A percentile compares a stretch with the other conserved stretches of the same genome.
Conservation (phyloP, 495 filamentous ascomycete species). For the Symbiotaphrina buchneri region DNA sequence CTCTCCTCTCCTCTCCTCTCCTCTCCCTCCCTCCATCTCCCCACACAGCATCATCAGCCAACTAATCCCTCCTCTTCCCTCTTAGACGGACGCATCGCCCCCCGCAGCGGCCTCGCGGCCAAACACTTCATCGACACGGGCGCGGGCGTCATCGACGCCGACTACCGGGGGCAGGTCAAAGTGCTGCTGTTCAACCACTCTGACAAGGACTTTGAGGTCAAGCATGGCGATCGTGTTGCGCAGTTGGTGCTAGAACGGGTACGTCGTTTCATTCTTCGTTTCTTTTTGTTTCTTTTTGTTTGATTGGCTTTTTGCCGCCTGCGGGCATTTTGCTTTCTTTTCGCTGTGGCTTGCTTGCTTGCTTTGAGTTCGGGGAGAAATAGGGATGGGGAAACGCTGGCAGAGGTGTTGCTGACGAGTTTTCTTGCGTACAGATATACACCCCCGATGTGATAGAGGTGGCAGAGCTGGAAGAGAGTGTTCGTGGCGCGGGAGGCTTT, state of each 20-base stretch:
- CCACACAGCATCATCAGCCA: slow-evolving; percentile 1
- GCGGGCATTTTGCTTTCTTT: neutral
- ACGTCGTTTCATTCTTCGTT: slow-evolving; percentile 5
- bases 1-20: slow-evolving; percentile 1
- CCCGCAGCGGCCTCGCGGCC: slow-evolving; percentile 71
- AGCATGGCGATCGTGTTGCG: slow-evolving; percentile 72
- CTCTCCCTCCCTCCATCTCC: slow-evolving; percentile 2
- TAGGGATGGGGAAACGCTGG: neutral
- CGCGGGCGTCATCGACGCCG: slow-evolving; percentile 91
- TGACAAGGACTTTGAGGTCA: slow-evolving; percentile 61
- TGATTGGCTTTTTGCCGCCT: slow-evolving; percentile 3
- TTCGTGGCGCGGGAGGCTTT: slow-evolving; percentile 77
- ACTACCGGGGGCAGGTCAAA: slow-evolving; percentile 87
- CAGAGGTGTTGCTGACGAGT: too few species aligned
- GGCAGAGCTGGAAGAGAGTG: slow-evolving; percentile 70
- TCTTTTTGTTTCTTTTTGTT: neutral
- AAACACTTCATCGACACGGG: slow-evolving; percentile 92
- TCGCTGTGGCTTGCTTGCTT: neutral
- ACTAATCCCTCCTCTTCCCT: neutral
- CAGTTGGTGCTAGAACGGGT: slow-evolving; percentile 80
- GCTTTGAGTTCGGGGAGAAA: slow-evolving; percentile 5
- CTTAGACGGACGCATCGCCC: slow-evolving; percentile 74
- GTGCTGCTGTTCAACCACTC: slow-evolving; percentile 84
- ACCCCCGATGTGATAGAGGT: slow-evolving; percentile 82
- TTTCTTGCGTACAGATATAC: slow-evolving; percentile 32